A percentile compares a stretch with the other conserved stretches of the same genome.
These are phyloP conservation scores for Alternaria gaisen DNA, from an alignment of 2,329 filamentous ascomycete genomes.

Conservation along the genomic window DNA sequence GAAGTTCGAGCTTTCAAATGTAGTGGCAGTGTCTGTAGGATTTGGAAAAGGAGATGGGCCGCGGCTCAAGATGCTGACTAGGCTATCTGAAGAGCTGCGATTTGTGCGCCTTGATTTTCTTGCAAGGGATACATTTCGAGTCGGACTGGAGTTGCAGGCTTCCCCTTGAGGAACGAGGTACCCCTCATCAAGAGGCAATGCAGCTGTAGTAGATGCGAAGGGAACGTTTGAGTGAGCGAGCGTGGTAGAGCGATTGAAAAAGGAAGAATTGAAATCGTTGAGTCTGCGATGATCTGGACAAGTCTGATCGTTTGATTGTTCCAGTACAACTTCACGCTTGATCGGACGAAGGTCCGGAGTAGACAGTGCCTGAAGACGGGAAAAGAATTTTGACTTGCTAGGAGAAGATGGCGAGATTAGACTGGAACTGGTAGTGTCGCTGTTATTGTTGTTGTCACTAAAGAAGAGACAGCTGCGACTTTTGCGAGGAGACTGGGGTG, in stretches of 20 bases:
- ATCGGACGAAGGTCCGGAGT: conserved; percentile 25
- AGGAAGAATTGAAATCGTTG: background rate
- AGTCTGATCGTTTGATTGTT: conserved; percentile 21
- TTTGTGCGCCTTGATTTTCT: conserved; percentile 6
- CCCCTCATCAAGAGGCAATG: background rate
- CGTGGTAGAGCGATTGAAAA: conserved; percentile 7
- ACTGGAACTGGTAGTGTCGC: conserved; percentile 12
- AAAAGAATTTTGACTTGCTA: conserved; percentile 27
- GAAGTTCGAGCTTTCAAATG: conserved; percentile 1
- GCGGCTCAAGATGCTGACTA: conserved; percentile 4
- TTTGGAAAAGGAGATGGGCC: conserved; percentile 7
- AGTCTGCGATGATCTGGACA: conserved; percentile 15
- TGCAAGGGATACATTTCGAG: background rate
- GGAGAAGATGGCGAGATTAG: conserved; percentile 37
- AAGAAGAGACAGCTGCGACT: conserved; percentile 38
- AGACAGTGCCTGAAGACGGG: conserved; percentile 25
- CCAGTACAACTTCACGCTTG: conserved; percentile 5
- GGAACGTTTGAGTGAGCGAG: conserved; percentile 20
- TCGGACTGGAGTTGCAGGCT: background rate
- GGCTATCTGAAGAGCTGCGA: conserved; percentile 19
- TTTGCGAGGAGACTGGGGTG: conserved; percentile 44
- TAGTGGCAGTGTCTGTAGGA: background rate
- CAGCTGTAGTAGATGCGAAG: conserved; percentile 10
- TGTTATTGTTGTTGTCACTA: conserved; percentile 24
- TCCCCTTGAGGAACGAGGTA: background rate